Conservation (phyloP, 2,329 filamentous ascomycete genomes). For the Xylariales sp. region DNA sequence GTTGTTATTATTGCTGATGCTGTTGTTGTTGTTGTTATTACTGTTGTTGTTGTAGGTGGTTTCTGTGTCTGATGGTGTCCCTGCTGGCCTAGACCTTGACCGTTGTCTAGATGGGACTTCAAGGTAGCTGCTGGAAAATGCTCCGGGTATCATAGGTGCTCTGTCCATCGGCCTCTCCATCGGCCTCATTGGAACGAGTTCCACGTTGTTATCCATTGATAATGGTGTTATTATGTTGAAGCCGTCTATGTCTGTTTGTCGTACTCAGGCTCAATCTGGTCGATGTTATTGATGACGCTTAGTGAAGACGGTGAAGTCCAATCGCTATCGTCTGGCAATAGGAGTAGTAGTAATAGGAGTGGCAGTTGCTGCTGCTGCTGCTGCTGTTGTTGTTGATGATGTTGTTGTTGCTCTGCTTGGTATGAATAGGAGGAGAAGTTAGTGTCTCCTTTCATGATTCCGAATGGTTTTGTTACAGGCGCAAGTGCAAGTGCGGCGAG, state of each 20-base stretch:
- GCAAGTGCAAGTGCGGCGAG: too few species aligned
- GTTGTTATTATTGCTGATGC: slow-evolving; percentile 22
- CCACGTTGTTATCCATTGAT: slow-evolving; percentile 40
- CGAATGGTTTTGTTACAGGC: slow-evolving; percentile 37
- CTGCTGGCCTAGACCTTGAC: slow-evolving; percentile 39
- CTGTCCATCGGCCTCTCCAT: slow-evolving; percentile 44
- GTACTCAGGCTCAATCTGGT: slow-evolving; percentile 44
- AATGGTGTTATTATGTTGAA: slow-evolving; percentile 13
- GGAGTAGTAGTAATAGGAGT: too few species aligned
- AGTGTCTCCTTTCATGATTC: slow-evolving; percentile 42
- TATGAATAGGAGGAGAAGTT: slow-evolving; percentile 40
- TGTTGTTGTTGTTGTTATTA: too few species aligned
- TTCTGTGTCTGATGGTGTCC: slow-evolving; percentile 41
- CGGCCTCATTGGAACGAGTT: slow-evolving; percentile 40
- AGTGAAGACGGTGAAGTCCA: slow-evolving; percentile 32
- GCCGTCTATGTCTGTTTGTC: slow-evolving; percentile 38
- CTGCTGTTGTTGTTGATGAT: too few species aligned
- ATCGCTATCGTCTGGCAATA: slow-evolving; percentile 39
- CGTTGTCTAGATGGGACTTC: slow-evolving; percentile 39
- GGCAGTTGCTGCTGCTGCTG: too few species aligned
- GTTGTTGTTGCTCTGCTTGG: slow-evolving; percentile 22
- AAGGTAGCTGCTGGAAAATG: slow-evolving; percentile 41
- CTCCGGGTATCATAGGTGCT: slow-evolving; percentile 44
- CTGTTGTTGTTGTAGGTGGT: slow-evolving; percentile 38
- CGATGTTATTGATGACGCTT: slow-evolving; percentile 33